Conservation (phyloP, 2,329 filamentous ascomycete genomes). For the Ceratocystis ficicola region DNA sequence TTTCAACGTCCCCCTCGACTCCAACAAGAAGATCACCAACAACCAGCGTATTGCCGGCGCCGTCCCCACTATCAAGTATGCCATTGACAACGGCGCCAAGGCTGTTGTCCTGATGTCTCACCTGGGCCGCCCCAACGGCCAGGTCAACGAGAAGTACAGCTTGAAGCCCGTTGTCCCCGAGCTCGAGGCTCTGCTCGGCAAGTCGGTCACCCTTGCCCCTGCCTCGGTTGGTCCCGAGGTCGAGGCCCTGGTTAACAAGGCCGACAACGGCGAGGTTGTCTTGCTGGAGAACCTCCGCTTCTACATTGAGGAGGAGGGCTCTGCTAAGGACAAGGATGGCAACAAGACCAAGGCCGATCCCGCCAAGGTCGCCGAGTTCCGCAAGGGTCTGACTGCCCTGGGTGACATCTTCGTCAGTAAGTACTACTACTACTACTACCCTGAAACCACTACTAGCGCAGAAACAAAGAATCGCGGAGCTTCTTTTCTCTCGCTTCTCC, state of each 20-base stretch:
- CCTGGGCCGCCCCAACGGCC: conserved; percentile 87
- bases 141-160: conserved; percentile 84
- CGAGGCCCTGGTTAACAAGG: conserved; percentile 78
- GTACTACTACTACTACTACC: conserved; percentile 29
- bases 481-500: not conserved
- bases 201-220: conserved; percentile 73
- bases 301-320: conserved; percentile 96
- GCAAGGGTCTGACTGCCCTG: conserved; percentile 85
- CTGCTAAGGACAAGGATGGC: conserved; percentile 80
- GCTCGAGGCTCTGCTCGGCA: conserved; percentile 79
- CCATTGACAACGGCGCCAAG: conserved; percentile 80
- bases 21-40: conserved; percentile 90
- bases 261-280: conserved; percentile 68
- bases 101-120: conserved; percentile 96
- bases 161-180: conserved; percentile 82
- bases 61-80: conserved; percentile 88
- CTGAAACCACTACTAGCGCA: no score
- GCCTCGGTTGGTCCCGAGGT: conserved; percentile 85
- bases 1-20: conserved; percentile 98
- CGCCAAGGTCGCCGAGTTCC: conserved; percentile 80
- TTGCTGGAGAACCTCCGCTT: conserved; percentile 97
- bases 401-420: conserved; percentile 93
- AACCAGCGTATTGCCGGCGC: conserved; percentile 96
- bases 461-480: no score
- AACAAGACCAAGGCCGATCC: conserved; percentile 99